Base-by-base conservation (phyloP, 2,329 filamentous ascomycete species). In the Magnaporthiopsis poae region DNA sequence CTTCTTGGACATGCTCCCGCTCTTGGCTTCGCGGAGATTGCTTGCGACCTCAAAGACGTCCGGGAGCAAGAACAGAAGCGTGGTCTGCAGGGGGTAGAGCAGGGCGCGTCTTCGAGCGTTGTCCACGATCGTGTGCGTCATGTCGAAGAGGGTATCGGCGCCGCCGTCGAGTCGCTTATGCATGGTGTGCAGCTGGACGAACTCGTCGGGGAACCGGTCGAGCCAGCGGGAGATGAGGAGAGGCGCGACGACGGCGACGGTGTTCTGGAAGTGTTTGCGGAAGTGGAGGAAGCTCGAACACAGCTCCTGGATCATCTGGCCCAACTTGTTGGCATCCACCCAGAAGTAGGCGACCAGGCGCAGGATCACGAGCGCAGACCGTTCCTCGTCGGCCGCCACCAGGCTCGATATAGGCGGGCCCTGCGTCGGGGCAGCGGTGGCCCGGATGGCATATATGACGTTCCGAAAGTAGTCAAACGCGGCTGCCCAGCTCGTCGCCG, bases 41-140 rank as follows among this genome's bases (percentile, higher is more conserved):
- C 86, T 88, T 33, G 87, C 87, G 46, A 89, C 86, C 74, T 89
- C 86, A 69, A 90, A 90, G 7, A 90, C 85, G 70, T 90, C 88
- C 4, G 88, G 88, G 11, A 89, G 77, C 11, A 90, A 79, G 67
- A 90, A 83, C 12, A 90, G 75, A 5, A 90, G 76, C 15, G 83
- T 81, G 2, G 82, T 86, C 72, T 90, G 88, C 65, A 90, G 79
- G 21, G 87, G 86, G 70, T 83, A 87, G 27, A 89, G 77, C 39
- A 85, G 76, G 3, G 80, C 80, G 69, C 82, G 85, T 63, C 83
- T 81, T 69, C 81, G 81, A 56, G 80, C 80, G 66, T 81, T 84
- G 72, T 89, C 87, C 52, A 81, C 80, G 35, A 87, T 81, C 3
- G 84, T 85, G 69, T 86, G 82, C 5, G 85, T 82, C 85, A 90